Conservation (phyloP, 352 stramenopile species). For the Globisporangium splendens region DNA sequence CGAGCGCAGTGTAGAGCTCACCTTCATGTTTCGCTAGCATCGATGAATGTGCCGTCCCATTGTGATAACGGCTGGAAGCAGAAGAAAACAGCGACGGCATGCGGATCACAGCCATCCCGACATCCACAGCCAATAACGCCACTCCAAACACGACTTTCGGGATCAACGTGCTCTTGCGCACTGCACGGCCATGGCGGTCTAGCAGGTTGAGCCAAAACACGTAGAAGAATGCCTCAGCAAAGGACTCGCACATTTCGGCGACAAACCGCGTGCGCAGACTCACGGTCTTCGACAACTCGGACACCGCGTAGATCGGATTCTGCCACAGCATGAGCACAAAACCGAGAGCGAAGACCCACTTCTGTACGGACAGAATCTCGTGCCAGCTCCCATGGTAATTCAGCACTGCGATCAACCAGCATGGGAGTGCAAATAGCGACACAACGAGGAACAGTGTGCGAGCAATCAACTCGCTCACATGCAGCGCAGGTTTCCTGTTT, state of each 20-base stretch:
- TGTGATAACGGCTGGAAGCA: not conserved
- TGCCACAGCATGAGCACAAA: constrained; percentile 79
- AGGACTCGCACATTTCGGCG: constrained; percentile 60
- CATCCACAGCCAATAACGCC: constrained; percentile 47
- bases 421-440: constrained; percentile 63
- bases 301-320: constrained; percentile 70
- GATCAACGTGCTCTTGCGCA: constrained; percentile 13
- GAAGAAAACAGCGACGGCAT: constrained; percentile 53
- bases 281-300: constrained; percentile 51
- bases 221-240: constrained; percentile 73
- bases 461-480: constrained; percentile 67
- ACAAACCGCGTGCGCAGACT: constrained; percentile 64
- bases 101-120: constrained; percentile 54
- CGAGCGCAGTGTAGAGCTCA: constrained; percentile 63
- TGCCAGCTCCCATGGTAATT: constrained; percentile 54
- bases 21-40: constrained; percentile 21
- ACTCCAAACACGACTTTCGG: constrained; percentile 41
- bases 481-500: constrained; percentile 72
- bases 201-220: constrained; percentile 82
- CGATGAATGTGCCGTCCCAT: not conserved
- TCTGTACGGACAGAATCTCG: constrained; percentile 59
- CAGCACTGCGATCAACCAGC: constrained; percentile 62
- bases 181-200: constrained; percentile 43
- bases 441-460: constrained; percentile 51
- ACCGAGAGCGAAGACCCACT: constrained; percentile 64